Evolutionary conservation across 2,329 filamentous ascomycete species (phyloP).

Genomic region (Fusarium albosuccineum): DNA sequence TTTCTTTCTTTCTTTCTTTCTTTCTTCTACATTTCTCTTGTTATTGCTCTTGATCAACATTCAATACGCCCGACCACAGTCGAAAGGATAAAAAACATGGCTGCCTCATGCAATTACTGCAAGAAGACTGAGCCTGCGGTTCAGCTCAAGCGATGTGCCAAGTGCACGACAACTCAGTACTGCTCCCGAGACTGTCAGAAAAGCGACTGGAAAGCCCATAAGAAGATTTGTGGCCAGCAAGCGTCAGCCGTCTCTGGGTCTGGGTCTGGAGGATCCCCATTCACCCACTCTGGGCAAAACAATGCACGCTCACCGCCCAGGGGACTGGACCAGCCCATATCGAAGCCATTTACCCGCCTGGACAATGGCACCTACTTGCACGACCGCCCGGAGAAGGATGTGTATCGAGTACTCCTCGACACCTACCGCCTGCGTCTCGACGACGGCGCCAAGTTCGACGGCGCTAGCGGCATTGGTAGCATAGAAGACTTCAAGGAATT

Average conservation of each 20-base stretch:
- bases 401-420: conserved; percentile 62
- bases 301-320: conserved; percentile 39
- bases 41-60: too few species aligned
- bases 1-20: too few species aligned
- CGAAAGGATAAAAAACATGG: too few species aligned
- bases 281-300: neutral
- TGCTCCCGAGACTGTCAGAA: conserved; percentile 1
- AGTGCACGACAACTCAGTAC: neutral
- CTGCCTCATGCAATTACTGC: conserved; percentile 2
- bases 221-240: conserved; percentile 1
- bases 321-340: conserved; percentile 48
- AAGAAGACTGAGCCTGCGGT: neutral
- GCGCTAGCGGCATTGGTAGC: conserved; percentile 44
- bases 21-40: too few species aligned
- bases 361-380: conserved; percentile 58
- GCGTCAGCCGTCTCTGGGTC: neutral
- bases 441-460: conserved; percentile 50
- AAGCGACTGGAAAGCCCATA: neutral
- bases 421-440: conserved; percentile 61
- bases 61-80: too few species aligned
- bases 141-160: neutral
- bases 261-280: neutral
- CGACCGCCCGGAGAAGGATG: conserved; percentile 57
- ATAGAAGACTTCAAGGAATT: conserved; percentile 55
- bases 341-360: conserved; percentile 57